Evolutionary conservation across 139 green algal species (phyloP), one percentile per base, ranked within the genome.

Genomic region (Coccomyxa sp.): DNA sequence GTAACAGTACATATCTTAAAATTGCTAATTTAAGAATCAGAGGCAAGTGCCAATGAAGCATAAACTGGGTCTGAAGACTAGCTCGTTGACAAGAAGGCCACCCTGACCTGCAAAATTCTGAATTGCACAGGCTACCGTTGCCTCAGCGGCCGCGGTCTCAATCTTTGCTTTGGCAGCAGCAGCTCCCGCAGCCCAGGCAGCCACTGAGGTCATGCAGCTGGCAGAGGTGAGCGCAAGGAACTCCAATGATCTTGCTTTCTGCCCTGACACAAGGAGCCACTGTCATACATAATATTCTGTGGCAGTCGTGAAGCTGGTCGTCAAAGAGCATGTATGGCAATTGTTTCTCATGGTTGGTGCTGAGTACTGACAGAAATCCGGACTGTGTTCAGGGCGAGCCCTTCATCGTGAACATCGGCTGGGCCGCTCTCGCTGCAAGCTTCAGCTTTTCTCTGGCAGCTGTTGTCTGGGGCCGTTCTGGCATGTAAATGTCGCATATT

Each of bases 371-470:
- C 25, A 30, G 14, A 31, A 77, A 7, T 51, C 27, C 71, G 71
- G 30, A 13, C 58, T 51, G 9, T 15, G 0, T 83, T 38, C 87
- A 95, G 90, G 93, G 93, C 68, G 93, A 97, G 91, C 92, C 93
- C 71, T 81, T 91, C 82, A 94, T 97, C 79, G 92, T 96, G 27
- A 86, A 94, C 87, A 76, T 97, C 31, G 94, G 92, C 80, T 97
- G 94, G 94, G 93, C 90, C 17, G 93, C 92, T 13, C 89, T 91
- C 28, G 90, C 87, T 82, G 92, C 91, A 57, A 96, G 94, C 87
- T 97, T 97, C 89, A 94, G 92, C 80, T 97, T 97, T 92, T 95
- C 91, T 58, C 87, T 97, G 77, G 93, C 91, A 58, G 88, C 96
- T 31, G 94, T 97, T 15, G 94, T 97, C 31, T 97, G 94, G 94